phyloP scores from a whole-genome alignment of 2,329 filamentous ascomycete genomes.

The Calycina herbarum region DNA sequence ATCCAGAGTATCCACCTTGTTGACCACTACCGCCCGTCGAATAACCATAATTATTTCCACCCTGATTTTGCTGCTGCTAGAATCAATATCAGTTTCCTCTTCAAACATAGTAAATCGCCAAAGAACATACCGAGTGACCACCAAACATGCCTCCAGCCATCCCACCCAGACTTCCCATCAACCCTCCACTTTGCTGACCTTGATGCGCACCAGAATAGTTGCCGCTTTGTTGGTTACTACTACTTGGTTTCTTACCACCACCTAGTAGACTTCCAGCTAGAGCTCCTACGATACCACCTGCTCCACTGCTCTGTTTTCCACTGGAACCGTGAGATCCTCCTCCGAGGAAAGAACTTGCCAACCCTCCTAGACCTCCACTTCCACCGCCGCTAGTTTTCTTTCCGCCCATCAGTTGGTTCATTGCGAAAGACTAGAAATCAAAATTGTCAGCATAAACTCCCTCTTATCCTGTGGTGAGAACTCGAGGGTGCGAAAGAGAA shows the following conservation, averaged over 20 bases:
- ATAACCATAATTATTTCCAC: conserved; percentile 59
- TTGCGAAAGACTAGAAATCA: conserved; percentile 31
- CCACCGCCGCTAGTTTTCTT: conserved; percentile 28
- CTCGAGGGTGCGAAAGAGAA: background rate
- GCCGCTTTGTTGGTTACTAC: conserved; percentile 33
- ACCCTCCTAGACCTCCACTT: conserved; percentile 33
- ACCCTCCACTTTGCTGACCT: conserved; percentile 26
- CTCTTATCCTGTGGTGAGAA: background rate
- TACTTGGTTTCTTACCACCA: conserved; percentile 44
- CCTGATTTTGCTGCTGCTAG: conserved; percentile 24
- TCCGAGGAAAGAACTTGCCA: conserved; percentile 41
- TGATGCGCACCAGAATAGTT: conserved; percentile 41
- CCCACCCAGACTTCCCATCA: conserved; percentile 35
- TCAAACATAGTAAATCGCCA: no score
- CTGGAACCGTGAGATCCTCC: conserved; percentile 30
- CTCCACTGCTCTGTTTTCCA: conserved; percentile 23
- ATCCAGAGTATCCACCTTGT: conserved; percentile 57
- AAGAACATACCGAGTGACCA: conserved; percentile 23
- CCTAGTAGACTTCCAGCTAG: conserved; percentile 56
- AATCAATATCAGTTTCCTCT: conserved; percentile 19
- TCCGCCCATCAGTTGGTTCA: conserved; percentile 40
- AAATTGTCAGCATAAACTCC: conserved; percentile 18
- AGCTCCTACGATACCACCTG: conserved; percentile 40
- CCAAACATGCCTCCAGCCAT: conserved; percentile 29
- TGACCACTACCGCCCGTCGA: conserved; percentile 45